Conservation (phyloP, 352 stramenopile species). For the Globisporangium rhizosaccharum region DNA sequence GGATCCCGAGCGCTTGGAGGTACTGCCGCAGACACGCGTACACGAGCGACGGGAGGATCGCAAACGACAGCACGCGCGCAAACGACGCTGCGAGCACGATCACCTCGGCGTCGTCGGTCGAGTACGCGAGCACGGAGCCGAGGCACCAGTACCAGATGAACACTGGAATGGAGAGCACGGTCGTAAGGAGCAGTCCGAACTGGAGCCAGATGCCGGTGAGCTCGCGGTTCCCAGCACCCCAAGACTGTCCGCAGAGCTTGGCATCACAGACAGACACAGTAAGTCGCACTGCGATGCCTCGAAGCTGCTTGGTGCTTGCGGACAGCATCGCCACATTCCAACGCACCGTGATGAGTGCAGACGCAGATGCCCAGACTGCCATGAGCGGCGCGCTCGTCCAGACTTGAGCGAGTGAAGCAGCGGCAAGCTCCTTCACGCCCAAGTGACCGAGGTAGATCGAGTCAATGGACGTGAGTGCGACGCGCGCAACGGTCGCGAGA, state of each 20-base stretch:
- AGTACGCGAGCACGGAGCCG: constrained; percentile 50
- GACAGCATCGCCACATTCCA: background rate
- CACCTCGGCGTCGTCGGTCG: constrained; percentile 52
- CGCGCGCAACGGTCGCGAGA: constrained; percentile 51
- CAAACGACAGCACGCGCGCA: constrained; percentile 50
- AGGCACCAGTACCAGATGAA: constrained; percentile 72
- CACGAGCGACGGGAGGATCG: constrained; percentile 52
- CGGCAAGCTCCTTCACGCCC: constrained; percentile 64
- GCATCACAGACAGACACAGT: background rate
- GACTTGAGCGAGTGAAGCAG: constrained; percentile 57
- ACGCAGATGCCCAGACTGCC: constrained; percentile 52
- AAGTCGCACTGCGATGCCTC: no score
- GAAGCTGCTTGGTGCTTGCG: no score
- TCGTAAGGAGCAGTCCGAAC: constrained; percentile 55
- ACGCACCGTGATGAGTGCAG: constrained; percentile 53
- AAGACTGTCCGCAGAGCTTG: constrained; percentile 68
- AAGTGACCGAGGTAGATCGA: constrained; percentile 74
- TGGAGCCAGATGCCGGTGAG: constrained; percentile 75
- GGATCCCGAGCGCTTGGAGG: constrained; percentile 59
- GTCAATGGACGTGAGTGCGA: constrained; percentile 65
- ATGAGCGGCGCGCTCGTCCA: constrained; percentile 70
- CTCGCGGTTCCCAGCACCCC: constrained; percentile 56
- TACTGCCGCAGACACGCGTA: constrained; percentile 73
- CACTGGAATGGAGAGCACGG: constrained; percentile 47
- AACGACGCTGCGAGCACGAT: constrained; percentile 53